Evolutionary conservation across 768 basidiomycete species (phyloP), one percentile per base, ranked within the genome.

Genomic region (Leccinum sublutescens): DNA sequence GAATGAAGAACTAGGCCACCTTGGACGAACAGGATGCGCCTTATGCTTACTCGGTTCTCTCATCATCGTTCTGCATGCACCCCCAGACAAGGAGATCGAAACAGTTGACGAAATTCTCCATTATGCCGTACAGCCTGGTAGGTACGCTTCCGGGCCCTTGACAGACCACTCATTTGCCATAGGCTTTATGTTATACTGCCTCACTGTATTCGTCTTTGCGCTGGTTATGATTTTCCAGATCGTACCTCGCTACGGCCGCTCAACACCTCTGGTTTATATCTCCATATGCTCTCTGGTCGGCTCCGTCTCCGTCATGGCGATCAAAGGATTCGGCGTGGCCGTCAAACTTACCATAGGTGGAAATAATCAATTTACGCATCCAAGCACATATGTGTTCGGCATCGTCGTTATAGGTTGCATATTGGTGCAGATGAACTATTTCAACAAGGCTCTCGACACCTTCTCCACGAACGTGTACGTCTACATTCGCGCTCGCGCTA

Each of bases 381-480:
- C 90, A 38, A 94, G 92, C 71, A 99, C 97, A n/a, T 99, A 98
- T 73, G 85, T 98, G 25, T 96, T 98, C 67, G 94, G 86, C 38
- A 79, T 93, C 52, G 85, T 92, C 34, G 89, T 94, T 3, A 82
- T 80, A 2, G 75, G 84, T 2, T 98, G 93, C 72, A 98, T 99
- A 69, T 73, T 96, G 62, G 84, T 93, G 23, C 93, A 94, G 75
- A 93, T 95, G 91, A 91, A 92, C 74, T 95, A 94, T 77, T 95
- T 97, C 80, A 99, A 98, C 81, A 98, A 98, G 72, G 96, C 95
- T 0, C 81, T 98, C 54, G 95, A 98, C 71, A 93, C 86, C 1
- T 98, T 98, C 74, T 95, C 94, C 2, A 97, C 95, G 48, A 98
- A 98, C 70, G 92, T 98, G 94, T 96, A 82, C 63, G 93, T 81